Base-by-base conservation (phyloP, 768 basidiomycete genomes). In the Tylopilus sp. region DNA sequence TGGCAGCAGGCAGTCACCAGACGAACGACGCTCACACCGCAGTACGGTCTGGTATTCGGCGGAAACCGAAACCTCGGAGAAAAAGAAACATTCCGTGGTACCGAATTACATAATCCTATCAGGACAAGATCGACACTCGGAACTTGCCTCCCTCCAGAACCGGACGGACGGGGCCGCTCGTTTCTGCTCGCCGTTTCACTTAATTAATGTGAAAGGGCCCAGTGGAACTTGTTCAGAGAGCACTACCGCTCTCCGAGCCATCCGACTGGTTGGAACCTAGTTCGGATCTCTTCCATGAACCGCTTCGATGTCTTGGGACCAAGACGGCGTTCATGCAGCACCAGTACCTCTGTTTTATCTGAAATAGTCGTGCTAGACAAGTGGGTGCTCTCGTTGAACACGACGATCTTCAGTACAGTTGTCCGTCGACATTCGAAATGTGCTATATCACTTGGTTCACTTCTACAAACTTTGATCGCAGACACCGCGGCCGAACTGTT, bases 51-150 rank as follows among this genome's bases (percentile, higher is more conserved):
- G 37, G 37, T 37, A 19, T 37, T 56, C 63, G 63, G 57, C 50
- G 53, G 54, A 57, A 55, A 54, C 62, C 56, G 56, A 55, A 34
- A 46, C 43, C 38, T 44, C 53, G 36, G 42, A 41, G 44, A 40
- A 54, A 42, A 3, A 12, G 9, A n/a, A 16, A 16, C 54, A 17
- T 50, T 46, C 53, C 53, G 63, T 48, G 52, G 49, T 53, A 52
- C 50, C 30, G 55, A 54, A 48, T 63, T 59, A 63, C 52, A 2
- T 65, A 60, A 65, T 49, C 57, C 30, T 40, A 24, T n/a, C n/a
- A n/a, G n/a, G 17, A 30, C 28, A 49, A 50, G 65, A 65, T 67
- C 65, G 59, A 63, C 63, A 41, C 53, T n/a, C n/a, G n/a, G n/a
- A n/a, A 28, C 30, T 9, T 21, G 41, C 49, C n/a, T 31, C 11